A percentile compares a stretch with the other conserved stretches of the same genome.
phyloP scores from a whole-genome alignment of 2,329 filamentous ascomycete genomes.

The Periconia digitata region DNA sequence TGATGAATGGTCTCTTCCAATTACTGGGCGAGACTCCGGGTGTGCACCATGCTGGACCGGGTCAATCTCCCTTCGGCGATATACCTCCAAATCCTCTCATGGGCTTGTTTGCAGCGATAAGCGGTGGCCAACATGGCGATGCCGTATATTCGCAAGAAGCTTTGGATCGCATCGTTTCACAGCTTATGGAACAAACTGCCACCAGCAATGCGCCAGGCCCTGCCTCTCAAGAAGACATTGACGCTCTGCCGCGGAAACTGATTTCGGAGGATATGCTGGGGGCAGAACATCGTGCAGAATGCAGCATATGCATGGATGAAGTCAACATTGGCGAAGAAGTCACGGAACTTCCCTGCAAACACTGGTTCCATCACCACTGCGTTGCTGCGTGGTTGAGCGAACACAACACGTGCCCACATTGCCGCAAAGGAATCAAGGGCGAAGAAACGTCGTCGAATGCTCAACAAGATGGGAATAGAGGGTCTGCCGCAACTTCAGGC shows the following conservation, averaged over 20 bases:
- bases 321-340: constrained; percentile 74
- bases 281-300: constrained; percentile 71
- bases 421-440: constrained; percentile 59
- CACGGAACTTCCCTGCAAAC: constrained; percentile 78
- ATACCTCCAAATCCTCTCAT: constrained; percentile 44
- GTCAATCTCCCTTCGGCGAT: not conserved
- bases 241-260: constrained; percentile 69
- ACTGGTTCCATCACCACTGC: constrained; percentile 90
- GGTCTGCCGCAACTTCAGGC: constrained; percentile 8
- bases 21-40: constrained; percentile 33
- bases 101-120: constrained; percentile 44
- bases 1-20: constrained; percentile 37
- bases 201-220: constrained; percentile 79
- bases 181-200: constrained; percentile 82
- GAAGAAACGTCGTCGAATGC: constrained; percentile 7
- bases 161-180: constrained; percentile 82
- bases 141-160: constrained; percentile 90
- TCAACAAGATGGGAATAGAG: not conserved
- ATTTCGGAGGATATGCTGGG: constrained; percentile 71
- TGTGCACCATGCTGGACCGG: constrained; percentile 4
- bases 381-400: constrained; percentile 82
- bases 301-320: constrained; percentile 92
- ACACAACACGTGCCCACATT: constrained; percentile 91
- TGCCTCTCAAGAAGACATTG: constrained; percentile 74
- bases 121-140: constrained; percentile 62